Evolutionary conservation across 2,329 filamentous ascomycete genomes (phyloP).

Genomic region (Neurospora crassa): DNA sequence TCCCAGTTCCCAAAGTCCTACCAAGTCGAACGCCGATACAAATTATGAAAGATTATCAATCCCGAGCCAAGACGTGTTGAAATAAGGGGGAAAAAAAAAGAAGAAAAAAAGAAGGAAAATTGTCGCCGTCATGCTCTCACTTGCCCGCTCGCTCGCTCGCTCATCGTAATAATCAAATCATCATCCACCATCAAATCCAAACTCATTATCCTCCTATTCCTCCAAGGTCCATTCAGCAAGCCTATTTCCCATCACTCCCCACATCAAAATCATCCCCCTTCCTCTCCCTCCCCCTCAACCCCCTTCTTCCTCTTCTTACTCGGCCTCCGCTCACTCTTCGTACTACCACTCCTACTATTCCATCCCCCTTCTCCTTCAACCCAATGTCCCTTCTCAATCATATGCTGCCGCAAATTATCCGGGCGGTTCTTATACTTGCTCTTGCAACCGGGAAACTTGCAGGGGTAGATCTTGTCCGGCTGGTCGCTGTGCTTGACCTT

Average conservation of each 20-base stretch:
- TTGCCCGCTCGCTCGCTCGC: background rate
- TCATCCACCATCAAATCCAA: background rate
- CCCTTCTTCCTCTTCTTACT: conserved; percentile 38
- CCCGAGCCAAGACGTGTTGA: background rate
- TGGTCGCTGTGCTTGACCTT: conserved; percentile 41
- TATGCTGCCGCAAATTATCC: conserved; percentile 47
- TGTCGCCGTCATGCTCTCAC: background rate
- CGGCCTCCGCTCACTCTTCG: conserved; percentile 25
- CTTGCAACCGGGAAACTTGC: conserved; percentile 33
- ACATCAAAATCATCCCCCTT: background rate
- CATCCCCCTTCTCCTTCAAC: conserved; percentile 30
- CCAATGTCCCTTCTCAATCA: conserved; percentile 46
- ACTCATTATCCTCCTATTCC: background rate
- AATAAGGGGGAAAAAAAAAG: background rate
- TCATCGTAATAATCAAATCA: background rate
- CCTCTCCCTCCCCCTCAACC: conserved; percentile 1
- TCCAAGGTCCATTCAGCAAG: background rate
- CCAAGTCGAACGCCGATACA: background rate
- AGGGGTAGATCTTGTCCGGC: conserved; percentile 42
- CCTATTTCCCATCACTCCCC: background rate
- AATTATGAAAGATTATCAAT: background rate
- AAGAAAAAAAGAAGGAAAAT: background rate
- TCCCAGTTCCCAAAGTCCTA: background rate
- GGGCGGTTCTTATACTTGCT: conserved; percentile 46
- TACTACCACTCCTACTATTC: background rate